Percentiles rank a stretch among this genome's conserved stretches.
phyloP scores from a whole-genome alignment of 345 rosid genomes.

The Geranium brycei region DNA sequence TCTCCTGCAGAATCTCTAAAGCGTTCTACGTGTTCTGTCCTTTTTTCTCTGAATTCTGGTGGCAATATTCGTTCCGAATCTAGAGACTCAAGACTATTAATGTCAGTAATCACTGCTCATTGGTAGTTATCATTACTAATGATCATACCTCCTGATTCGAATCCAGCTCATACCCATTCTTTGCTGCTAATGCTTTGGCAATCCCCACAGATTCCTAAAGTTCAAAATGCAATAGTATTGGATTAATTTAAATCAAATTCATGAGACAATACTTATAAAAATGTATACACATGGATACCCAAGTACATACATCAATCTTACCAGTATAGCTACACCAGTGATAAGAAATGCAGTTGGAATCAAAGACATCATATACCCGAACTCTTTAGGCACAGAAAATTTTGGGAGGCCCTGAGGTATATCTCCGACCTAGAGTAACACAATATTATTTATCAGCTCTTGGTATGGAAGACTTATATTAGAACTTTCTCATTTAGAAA shows the following conservation, averaged over 20 bases:
- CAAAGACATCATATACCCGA: slow-evolving; percentile 55
- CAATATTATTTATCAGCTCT: slow-evolving; percentile 13
- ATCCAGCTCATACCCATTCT: slow-evolving; percentile 90
- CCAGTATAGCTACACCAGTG: slow-evolving; percentile 98
- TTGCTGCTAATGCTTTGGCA: slow-evolving; percentile 98
- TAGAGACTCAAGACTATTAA: neutral
- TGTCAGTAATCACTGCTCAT: neutral
- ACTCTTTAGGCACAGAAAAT: slow-evolving; percentile 67
- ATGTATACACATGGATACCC: neutral
- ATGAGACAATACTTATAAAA: neutral
- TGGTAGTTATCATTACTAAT: neutral
- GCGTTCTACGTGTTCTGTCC: neutral
- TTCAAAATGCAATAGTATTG: slow-evolving; percentile 6
- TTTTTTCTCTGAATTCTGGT: neutral
- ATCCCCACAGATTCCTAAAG: slow-evolving; percentile 96
- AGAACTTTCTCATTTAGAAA: neutral
- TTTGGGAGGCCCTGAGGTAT: slow-evolving; percentile 94
- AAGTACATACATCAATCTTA: slow-evolving; percentile 22
- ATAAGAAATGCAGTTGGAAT: slow-evolving; percentile 89
- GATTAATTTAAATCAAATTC: neutral
- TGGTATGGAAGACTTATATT: neutral
- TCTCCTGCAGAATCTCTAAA: neutral
- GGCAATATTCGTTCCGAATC: neutral
- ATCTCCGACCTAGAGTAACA: slow-evolving; percentile 70
- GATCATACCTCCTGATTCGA: slow-evolving; percentile 79